These are phyloP conservation scores for Datisca glomerata DNA, from an alignment of 306 rosid species.

Conservation along the genomic window DNA sequence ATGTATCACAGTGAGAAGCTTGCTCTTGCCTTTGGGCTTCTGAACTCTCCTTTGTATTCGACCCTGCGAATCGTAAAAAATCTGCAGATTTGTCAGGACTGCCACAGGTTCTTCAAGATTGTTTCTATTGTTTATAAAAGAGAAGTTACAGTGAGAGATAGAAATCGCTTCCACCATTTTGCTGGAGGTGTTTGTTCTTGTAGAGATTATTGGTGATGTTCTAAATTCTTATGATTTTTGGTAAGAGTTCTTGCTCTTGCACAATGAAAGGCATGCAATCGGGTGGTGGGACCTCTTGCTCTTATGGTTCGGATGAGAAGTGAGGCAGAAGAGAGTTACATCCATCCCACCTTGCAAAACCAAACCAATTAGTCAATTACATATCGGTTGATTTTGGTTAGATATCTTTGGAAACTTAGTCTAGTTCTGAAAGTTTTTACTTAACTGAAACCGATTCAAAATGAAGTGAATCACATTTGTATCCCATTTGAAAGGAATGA, in stretches of 20 bases:
- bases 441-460: too few species aligned
- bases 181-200: conserved; percentile 8
- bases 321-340: too few species aligned
- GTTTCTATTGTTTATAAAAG: conserved; percentile 8
- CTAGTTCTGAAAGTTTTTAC: too few species aligned
- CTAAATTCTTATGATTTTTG: neutral
- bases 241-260: neutral
- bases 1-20: conserved; percentile 8
- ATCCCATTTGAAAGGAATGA: too few species aligned
- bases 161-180: conserved; percentile 13
- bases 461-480: too few species aligned
- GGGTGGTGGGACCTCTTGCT: too few species aligned
- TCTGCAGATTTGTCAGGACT: conserved; percentile 10
- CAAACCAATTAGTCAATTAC: too few species aligned
- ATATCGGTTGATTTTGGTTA: too few species aligned
- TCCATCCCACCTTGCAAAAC: too few species aligned
- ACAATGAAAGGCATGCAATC: neutral
- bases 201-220: conserved; percentile 4
- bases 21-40: conserved; percentile 11
- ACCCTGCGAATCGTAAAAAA: conserved; percentile 11
- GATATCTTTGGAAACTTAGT: too few species aligned
- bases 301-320: too few species aligned
- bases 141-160: conserved; percentile 8
- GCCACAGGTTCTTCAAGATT: conserved; percentile 11
- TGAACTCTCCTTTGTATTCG: conserved; percentile 9